Evolutionary conservation across 2,329 filamentous ascomycete species (phyloP), one percentile per base, ranked within the genome.

Genomic region (Chaetothyriales sp.): DNA sequence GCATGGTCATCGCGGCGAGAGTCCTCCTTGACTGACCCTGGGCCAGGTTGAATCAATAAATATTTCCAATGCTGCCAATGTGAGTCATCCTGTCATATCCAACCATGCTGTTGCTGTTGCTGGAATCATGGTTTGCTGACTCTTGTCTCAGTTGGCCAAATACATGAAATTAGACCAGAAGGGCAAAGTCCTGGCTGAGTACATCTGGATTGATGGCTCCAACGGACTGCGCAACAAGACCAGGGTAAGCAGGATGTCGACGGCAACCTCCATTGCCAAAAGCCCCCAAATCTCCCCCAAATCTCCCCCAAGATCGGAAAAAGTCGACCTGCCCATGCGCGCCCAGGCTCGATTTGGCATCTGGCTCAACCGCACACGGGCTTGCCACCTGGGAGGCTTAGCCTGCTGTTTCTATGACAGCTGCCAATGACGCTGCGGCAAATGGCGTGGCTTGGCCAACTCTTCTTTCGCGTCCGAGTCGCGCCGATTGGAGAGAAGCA

Each of bases 221-320:
- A 88, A 89, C 68, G 83, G 84, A 64, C 78, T 86, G 62, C 88
- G 92, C 64, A 95, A 88, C 68, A 98, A 96, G 77, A 90, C 85
- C 66, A 93, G 88, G 79, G 90, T 95, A 77, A 77, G 86, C 76
- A 58, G n/a, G n/a, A 18, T 5, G 28, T 32, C 28, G 28, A 7
- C 28, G 12, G 3, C 8, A 32, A 10, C 8, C 8, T 9, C 28
- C 28, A 10, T 10, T 10, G 28, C 28, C 28, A 32, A 28, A 5
- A 28, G 4, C 28, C 28, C 28, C 28, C 2, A 39, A 39, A 39
- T 39, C 12, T 15, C 32, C 32, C 10, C 32, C 10, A 39, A 15
- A 39, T 39, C 10, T 15, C 28, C 22, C 22, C 22, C 3, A 25
- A 25, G 3, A 6, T 25, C 22, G 22, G 22, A 25, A 25, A 25